Conservation (phyloP, 257 asterid species). For the Jacaranda copaia region DNA sequence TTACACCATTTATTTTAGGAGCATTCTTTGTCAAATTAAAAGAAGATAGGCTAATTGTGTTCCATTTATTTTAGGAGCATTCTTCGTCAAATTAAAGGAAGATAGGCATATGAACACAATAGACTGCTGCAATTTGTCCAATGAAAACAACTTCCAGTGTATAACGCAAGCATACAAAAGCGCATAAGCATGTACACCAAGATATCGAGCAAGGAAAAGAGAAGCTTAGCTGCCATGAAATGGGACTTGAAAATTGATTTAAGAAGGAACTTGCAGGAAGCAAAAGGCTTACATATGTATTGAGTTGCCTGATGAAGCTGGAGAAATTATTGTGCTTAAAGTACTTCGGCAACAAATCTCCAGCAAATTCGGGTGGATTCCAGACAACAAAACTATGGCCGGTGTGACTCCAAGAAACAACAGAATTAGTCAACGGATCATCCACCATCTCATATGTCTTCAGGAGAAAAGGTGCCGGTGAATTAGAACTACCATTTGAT, state of each 20-base stretch:
- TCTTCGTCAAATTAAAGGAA: neutral
- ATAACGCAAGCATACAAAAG: neutral
- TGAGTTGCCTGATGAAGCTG: conserved; percentile 92
- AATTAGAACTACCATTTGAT: conserved; percentile 58
- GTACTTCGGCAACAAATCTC: conserved; percentile 85
- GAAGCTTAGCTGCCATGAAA: conserved; percentile 26
- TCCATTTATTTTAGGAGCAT: neutral
- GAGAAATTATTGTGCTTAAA: conserved; percentile 95
- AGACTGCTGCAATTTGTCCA: neutral
- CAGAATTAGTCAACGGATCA: conserved; percentile 58
- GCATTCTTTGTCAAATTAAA: neutral
- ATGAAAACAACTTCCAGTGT: neutral
- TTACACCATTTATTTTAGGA: too few species aligned
- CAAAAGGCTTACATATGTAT: conserved; percentile 78
- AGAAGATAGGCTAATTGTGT: neutral
- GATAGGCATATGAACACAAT: neutral
- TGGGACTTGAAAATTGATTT: neutral
- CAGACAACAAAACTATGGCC: conserved; percentile 84
- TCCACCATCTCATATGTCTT: conserved; percentile 95
- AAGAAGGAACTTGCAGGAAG: conserved; percentile 18
- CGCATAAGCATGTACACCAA: neutral
- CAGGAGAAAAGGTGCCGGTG: conserved; percentile 87
- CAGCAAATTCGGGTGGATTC: conserved; percentile 89
- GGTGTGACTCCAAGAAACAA: conserved; percentile 78
- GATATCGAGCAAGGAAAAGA: neutral